These are phyloP conservation scores for Pseudonitzschia multistriata DNA, from an alignment of 108 stramenopile species.

Conservation along the genomic window DNA sequence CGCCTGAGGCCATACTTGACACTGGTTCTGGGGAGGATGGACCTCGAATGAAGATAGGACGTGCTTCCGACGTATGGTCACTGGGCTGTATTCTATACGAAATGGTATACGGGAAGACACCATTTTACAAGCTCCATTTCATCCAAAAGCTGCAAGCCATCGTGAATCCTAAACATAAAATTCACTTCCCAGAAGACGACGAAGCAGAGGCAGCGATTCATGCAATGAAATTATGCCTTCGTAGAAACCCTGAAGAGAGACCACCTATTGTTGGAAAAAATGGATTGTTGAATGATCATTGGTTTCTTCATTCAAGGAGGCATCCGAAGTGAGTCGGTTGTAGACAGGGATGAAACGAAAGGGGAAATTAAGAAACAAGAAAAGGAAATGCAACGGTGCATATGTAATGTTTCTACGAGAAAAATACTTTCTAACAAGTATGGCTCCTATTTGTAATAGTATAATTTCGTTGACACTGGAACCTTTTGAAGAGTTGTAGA, in stretches of 20 bases:
- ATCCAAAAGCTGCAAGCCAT: constrained; percentile 96
- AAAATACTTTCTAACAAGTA: too few relatives aligned
- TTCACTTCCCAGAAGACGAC: constrained; percentile 60
- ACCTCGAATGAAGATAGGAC: constrained; percentile 67
- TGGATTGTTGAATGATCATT: constrained; percentile 80
- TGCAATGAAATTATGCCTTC: constrained; percentile 77
- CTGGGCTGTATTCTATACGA: constrained; percentile 98
- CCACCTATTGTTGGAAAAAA: constrained; percentile 78
- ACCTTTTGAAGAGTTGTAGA: too few relatives aligned
- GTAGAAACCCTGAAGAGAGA: constrained; percentile 68
- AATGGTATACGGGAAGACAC: constrained; percentile 92
- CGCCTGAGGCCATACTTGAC: constrained; percentile 95
- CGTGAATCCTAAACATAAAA: constrained; percentile 80
- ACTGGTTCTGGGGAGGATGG: constrained; percentile 56
- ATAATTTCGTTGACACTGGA: too few relatives aligned
- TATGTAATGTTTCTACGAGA: neutral
- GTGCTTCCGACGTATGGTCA: constrained; percentile 92
- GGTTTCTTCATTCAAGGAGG: constrained; percentile 51
- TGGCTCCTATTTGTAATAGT: too few relatives aligned
- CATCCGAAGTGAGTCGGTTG: neutral
- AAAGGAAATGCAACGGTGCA: neutral
- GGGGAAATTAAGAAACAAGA: neutral
- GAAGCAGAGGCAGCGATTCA: constrained; percentile 77
- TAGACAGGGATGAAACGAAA: neutral
- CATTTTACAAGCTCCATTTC: constrained; percentile 91